Evolutionary conservation across 768 basidiomycete genomes (phyloP).

Genomic region (Leccinellum albellum): DNA sequence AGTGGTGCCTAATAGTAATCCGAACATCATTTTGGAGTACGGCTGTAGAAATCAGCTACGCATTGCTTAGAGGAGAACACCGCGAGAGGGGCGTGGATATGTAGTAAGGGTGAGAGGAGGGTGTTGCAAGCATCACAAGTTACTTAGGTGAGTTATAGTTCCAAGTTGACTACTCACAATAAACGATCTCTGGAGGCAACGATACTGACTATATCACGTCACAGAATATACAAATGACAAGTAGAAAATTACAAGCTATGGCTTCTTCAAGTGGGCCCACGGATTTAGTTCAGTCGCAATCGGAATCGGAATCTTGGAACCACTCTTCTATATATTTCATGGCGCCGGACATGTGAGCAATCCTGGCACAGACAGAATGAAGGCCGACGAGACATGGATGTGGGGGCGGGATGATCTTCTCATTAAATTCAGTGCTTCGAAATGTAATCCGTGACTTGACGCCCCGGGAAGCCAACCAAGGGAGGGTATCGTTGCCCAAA

Average conservation of each 20-base stretch:
- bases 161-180: too few species aligned
- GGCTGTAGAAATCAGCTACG: neutral
- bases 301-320: neutral
- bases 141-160: too few species aligned
- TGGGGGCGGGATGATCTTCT: neutral
- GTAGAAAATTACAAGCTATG: too few species aligned
- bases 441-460: neutral
- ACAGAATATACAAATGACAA: too few species aligned
- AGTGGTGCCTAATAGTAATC: too few species aligned
- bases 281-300: neutral
- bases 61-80: neutral
- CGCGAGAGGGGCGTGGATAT: too few species aligned
- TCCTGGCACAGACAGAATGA: neutral
- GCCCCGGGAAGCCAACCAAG: neutral
- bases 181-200: too few species aligned
- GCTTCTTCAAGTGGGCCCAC: too few species aligned
- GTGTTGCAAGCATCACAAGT: too few species aligned
- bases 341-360: neutral
- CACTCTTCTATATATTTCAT: neutral
- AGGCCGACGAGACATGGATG: neutral
- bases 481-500: neutral
- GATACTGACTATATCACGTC: too few species aligned
- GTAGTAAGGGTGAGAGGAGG: too few species aligned
- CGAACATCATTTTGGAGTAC: too few species aligned
- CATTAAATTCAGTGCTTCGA: neutral